Base-by-base conservation (phyloP, 805 yeast species). In the Kuraishia piskuri region DNA sequence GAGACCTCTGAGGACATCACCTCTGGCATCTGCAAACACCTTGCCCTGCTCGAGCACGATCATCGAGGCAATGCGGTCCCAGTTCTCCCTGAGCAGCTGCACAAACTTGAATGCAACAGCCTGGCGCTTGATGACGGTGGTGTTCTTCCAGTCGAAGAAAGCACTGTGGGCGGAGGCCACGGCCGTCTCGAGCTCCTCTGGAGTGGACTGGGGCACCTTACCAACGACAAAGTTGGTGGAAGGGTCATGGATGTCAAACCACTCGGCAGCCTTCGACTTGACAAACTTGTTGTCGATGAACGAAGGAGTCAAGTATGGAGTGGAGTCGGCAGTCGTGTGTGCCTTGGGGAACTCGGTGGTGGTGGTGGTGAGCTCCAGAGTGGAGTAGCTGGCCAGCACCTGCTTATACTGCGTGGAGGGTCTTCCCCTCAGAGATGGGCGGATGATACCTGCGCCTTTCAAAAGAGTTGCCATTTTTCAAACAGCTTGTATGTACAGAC, bases 241-340 rank as follows among this genome's bases (percentile, higher is more conserved):
- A 22, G 92, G 92, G 65, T 86, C 92, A 65, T 76, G 82, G 53
- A 86, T 76, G 57, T 84, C 89, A 61, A 76, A 82, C 90, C 90
- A 79, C 56, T 74, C 73, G 14, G 69, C 60, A 7, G 87, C 69
- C 51, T 73, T 75, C 23, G 82, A 75, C 57, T 75, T 71, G 56
- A 77, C 68, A 53, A 78, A 71, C 66, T 79, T 56, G 63, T 82
- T 82, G 62, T 82, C 69, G 57, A 71, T 60, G 62, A 79, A 79
- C 46, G 73, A 64, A 17, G 83, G 83, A 2, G 83, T 79, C 52
- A 74, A 50, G 58, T 78, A 78, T 1, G 80, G 79, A 60, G 71
- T 73, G 36, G 69, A 67, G 21, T 64, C 65, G 25, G 62, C 58
- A 10, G 57, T 53, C 8, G 68, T 56, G 61, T 77, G 82, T 17